These are phyloP conservation scores for Malus fusca DNA, from an alignment of 306 rosid genomes.

Conservation along the genomic window DNA sequence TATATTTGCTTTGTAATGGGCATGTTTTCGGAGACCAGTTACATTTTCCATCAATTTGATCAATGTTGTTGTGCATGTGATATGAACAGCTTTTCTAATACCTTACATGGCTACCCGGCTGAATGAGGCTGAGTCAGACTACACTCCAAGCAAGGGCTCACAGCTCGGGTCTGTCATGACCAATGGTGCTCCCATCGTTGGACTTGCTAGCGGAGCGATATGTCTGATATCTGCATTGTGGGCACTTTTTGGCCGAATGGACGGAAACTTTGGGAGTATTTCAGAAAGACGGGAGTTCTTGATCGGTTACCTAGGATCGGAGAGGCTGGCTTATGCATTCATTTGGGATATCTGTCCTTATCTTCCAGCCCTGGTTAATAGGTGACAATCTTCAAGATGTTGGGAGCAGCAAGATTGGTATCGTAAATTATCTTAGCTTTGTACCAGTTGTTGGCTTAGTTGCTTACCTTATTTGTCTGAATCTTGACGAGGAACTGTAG, in stretches of 20 bases:
- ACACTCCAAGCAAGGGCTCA: constrained; percentile 40
- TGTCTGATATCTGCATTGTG: constrained; percentile 62
- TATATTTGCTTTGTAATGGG: not conserved
- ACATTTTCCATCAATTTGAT: not conserved
- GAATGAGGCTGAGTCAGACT: constrained; percentile 39
- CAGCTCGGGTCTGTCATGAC: constrained; percentile 59
- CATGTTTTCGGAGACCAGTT: not conserved
- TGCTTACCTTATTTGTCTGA: constrained; percentile 68
- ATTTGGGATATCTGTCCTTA: constrained; percentile 88
- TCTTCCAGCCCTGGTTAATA: constrained; percentile 93
- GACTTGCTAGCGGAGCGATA: constrained; percentile 53
- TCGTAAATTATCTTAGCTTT: constrained; percentile 59
- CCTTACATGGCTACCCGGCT: constrained; percentile 95
- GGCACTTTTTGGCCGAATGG: constrained; percentile 63
- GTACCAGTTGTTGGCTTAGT: constrained; percentile 71
- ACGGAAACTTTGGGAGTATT: constrained; percentile 56
- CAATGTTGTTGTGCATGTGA: not conserved
- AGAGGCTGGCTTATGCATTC: constrained; percentile 88
- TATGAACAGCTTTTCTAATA: constrained; percentile 69
- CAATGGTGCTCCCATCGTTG: constrained; percentile 53
- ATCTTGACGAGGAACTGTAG: constrained; percentile 34
- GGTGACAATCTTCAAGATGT: constrained; percentile 74
- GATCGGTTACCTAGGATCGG: constrained; percentile 65
- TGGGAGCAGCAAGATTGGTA: constrained; percentile 37
- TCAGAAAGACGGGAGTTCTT: constrained; percentile 69